Conservation (phyloP, 768 basidiomycete genomes). For the Suillus occidentalis region DNA sequence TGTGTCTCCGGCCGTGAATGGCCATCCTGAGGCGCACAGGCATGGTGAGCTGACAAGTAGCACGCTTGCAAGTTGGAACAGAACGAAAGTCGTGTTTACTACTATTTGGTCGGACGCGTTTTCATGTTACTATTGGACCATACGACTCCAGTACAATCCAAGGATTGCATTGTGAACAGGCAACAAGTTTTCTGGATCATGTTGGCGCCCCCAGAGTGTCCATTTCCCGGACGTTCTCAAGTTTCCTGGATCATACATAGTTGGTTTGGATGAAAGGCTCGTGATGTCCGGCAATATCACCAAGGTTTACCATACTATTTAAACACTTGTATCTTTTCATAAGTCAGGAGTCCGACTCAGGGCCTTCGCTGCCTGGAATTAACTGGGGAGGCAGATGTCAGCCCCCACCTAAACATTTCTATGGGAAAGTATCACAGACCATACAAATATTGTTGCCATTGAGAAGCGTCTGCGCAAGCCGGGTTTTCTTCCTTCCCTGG, state of each 20-base stretch:
- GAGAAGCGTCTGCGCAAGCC: constrained; percentile 82
- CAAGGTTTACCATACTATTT: neutral
- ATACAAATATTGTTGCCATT: constrained; percentile 98
- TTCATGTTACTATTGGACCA: too few species aligned
- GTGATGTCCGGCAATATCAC: neutral
- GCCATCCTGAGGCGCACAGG: constrained; percentile 83
- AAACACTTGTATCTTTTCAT: constrained; percentile 7
- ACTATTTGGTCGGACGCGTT: constrained; percentile 25
- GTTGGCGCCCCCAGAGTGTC: too few species aligned
- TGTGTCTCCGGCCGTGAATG: constrained; percentile 74
- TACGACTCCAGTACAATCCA: neutral
- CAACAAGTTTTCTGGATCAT: neutral
- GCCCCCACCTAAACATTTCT: constrained; percentile 3
- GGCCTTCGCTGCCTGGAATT: constrained; percentile 71
- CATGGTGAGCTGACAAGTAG: constrained; percentile 47
- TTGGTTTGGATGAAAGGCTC: neutral
- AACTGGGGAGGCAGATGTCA: constrained; percentile 39
- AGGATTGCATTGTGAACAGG: neutral
- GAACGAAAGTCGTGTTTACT: constrained; percentile 14
- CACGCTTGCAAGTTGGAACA: constrained; percentile 1
- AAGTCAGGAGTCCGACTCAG: constrained; percentile 36
- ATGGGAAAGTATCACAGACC: constrained; percentile 48
- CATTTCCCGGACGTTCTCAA: neutral
- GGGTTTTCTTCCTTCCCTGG: constrained; percentile 76
- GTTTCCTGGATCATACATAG: neutral